Conservation (phyloP, 768 basidiomycete species). For the Boletales sp. region DNA sequence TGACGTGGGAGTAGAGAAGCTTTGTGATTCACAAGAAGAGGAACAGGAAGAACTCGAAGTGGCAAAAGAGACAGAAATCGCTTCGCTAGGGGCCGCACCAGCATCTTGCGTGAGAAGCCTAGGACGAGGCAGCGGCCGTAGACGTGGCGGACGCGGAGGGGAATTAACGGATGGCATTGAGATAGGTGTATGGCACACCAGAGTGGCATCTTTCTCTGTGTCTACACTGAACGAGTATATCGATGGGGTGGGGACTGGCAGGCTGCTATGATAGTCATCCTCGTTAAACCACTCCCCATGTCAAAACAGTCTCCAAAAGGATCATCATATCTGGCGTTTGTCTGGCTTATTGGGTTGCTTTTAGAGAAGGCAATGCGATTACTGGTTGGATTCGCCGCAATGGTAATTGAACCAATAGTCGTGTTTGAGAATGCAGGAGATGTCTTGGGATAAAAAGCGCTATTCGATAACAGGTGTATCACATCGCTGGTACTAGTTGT, state of each 20-base stretch:
- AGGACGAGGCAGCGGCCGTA: conserved; percentile 3
- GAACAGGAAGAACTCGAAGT: conserved; percentile 7
- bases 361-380: conserved; percentile 5
- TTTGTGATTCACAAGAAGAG: conserved; percentile 29
- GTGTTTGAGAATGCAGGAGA: neutral
- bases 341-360: neutral
- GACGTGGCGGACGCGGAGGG: conserved; percentile 13
- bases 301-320: conserved; percentile 3
- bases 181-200: neutral
- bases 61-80: neutral
- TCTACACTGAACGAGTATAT: conserved; percentile 46
- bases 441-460: neutral
- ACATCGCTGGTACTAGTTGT: neutral
- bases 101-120: neutral
- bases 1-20: conserved; percentile 10
- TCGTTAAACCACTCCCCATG: conserved; percentile 7
- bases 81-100: neutral
- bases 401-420: conserved; percentile 17
- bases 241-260: conserved; percentile 39
- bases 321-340: neutral
- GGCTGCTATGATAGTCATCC: conserved; percentile 16
- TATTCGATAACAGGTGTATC: neutral
- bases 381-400: conserved; percentile 34
- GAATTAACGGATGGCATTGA: conserved; percentile 1
- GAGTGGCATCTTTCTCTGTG: neutral